A percentile compares a stretch with the other conserved stretches of the same genome.
Evolutionary conservation across 331 rosid genomes (phyloP).

Genomic region (Quercus phellos): DNA sequence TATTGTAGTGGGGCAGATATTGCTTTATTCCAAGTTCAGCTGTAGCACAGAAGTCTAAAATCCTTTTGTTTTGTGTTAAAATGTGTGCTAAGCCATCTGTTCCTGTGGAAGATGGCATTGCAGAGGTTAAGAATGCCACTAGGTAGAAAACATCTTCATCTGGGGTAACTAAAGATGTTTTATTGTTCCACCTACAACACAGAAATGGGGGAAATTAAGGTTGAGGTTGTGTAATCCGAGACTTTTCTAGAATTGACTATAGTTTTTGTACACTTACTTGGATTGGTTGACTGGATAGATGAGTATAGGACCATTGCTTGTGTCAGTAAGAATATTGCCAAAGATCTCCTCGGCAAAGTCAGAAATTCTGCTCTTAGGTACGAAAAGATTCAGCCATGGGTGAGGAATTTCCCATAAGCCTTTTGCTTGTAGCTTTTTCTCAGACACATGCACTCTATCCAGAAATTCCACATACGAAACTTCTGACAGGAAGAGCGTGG

Average conservation of each 20-base stretch:
- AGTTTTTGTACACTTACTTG: conserved; percentile 35
- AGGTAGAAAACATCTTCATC: conserved; percentile 76
- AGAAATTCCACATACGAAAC: conserved; percentile 74
- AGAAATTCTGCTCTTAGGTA: conserved; percentile 62
- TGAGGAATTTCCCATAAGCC: conserved; percentile 86
- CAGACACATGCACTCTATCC: conserved; percentile 77
- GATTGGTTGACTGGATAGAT: conserved; percentile 87
- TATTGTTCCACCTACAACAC: conserved; percentile 66
- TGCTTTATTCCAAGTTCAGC: conserved; percentile 58
- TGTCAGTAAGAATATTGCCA: conserved; percentile 57
- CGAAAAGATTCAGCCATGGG: conserved; percentile 82
- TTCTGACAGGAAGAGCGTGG: conserved; percentile 73
- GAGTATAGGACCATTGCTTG: conserved; percentile 76
- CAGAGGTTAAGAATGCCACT: conserved; percentile 73
- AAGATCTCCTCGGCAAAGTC: conserved; percentile 59
- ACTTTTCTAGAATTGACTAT: not conserved
- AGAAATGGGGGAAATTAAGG: not conserved
- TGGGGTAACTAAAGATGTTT: conserved; percentile 76
- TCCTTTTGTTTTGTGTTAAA: conserved; percentile 53
- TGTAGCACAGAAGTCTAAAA: conserved; percentile 45
- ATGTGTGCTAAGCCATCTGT: conserved; percentile 53
- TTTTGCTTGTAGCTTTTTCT: conserved; percentile 55
- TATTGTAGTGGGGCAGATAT: conserved; percentile 73
- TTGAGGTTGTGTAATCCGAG: not conserved
- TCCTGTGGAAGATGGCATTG: conserved; percentile 58